phyloP scores from a whole-genome alignment of 768 basidiomycete species.

The Termitomyces sp. region DNA sequence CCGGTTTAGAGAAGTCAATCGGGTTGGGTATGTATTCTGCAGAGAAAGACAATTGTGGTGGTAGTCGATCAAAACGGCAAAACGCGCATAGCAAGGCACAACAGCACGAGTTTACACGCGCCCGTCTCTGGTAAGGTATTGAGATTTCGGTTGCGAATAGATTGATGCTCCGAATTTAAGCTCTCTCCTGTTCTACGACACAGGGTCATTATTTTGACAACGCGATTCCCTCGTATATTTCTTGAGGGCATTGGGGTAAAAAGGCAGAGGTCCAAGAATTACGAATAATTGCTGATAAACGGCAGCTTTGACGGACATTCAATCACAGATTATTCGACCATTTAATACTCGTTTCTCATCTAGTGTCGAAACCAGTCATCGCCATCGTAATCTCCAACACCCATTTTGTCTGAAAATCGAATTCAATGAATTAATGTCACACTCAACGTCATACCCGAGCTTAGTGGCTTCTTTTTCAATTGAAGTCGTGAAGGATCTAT shows the following conservation, averaged over 20 bases:
- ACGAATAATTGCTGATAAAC: too few relatives aligned
- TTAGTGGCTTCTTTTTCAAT: background rate
- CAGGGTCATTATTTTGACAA: too few relatives aligned
- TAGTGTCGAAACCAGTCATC: background rate
- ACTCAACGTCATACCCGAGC: background rate
- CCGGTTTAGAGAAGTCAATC: background rate
- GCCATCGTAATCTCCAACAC: background rate
- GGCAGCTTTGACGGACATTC: too few relatives aligned
- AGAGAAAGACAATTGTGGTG: slow-evolving; percentile 3
- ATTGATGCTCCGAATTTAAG: background rate
- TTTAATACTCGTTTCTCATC: background rate
- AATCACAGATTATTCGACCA: background rate
- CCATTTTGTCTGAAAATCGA: background rate
- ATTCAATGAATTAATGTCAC: background rate
- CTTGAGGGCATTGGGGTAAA: background rate
- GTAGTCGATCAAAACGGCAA: slow-evolving; percentile 9
- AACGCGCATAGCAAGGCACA: background rate
- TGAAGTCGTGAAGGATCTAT: background rate
- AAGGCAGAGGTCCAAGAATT: background rate
- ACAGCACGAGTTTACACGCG: background rate
- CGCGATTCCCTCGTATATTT: background rate
- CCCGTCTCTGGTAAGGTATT: background rate
- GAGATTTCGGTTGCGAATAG: background rate
- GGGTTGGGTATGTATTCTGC: slow-evolving; percentile 7
- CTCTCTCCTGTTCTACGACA: background rate